Percentiles rank a stretch among this genome's conserved stretches.
These are phyloP conservation scores for Phaeosphaeriaceae sp. DNA, from an alignment of 2,329 filamentous ascomycete species.

Conservation along the genomic window DNA sequence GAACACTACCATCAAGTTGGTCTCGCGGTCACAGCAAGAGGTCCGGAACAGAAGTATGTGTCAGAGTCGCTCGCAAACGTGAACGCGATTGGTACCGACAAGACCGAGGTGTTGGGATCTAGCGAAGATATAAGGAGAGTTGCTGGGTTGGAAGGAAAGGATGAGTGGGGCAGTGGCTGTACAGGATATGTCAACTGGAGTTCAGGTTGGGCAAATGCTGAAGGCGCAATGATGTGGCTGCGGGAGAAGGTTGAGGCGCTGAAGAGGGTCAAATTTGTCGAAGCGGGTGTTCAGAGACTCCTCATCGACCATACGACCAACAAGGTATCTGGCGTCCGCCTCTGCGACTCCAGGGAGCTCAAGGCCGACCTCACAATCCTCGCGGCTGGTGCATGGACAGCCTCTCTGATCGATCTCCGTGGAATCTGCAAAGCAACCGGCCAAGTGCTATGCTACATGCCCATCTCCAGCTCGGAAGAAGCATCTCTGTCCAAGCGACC, in stretches of 20 bases:
- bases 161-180: conserved; percentile 55
- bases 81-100: conserved; percentile 44
- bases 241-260: conserved; percentile 62
- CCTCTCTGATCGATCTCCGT: conserved; percentile 76
- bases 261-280: conserved; percentile 59
- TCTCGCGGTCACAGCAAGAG: conserved; percentile 68
- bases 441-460: conserved; percentile 79
- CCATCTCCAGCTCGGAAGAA: conserved; percentile 76
- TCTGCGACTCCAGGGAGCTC: conserved; percentile 59
- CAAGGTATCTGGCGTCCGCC: conserved; percentile 64
- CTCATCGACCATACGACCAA: conserved; percentile 46
- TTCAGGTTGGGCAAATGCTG: conserved; percentile 83
- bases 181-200: conserved; percentile 76
- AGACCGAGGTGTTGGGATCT: conserved; percentile 48
- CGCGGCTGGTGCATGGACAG: conserved; percentile 88
- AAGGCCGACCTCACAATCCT: conserved; percentile 77
- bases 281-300: conserved; percentile 56
- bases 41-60: conserved; percentile 53
- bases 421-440: conserved; percentile 82
- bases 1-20: conserved; percentile 76
- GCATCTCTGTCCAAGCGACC: conserved; percentile 69
- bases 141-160: conserved; percentile 52
- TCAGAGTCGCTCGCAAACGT: conserved; percentile 46
- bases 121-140: conserved; percentile 48
- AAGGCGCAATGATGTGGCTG: conserved; percentile 71